phyloP scores from a whole-genome alignment of 2,329 filamentous ascomycete genomes.

The Pseudogymnoascus pannorum region DNA sequence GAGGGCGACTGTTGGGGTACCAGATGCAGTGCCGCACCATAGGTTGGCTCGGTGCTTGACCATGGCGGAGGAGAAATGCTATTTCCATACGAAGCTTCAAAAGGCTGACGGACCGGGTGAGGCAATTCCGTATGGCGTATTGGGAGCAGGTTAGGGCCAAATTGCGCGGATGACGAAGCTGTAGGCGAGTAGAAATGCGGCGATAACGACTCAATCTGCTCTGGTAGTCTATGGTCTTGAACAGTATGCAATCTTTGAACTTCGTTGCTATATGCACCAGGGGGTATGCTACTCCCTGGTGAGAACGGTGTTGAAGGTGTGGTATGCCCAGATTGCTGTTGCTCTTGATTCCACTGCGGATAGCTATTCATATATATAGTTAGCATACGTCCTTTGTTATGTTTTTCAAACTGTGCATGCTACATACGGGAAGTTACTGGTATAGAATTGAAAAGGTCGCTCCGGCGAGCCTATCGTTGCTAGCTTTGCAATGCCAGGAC shows the following conservation, averaged over 20 bases:
- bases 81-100: neutral
- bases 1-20: neutral
- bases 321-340: constrained; percentile 23
- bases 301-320: constrained; percentile 1
- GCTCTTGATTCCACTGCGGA: constrained; percentile 20
- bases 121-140: constrained; percentile 18
- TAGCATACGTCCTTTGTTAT: neutral
- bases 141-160: constrained; percentile 26
- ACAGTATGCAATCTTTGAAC: constrained; percentile 8
- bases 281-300: neutral
- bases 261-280: constrained; percentile 16
- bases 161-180: neutral
- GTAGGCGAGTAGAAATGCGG: neutral
- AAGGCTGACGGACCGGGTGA: neutral
- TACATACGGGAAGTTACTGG: constrained; percentile 24
- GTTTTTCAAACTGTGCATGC: neutral
- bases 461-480: constrained; percentile 24
- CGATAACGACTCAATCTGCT: neutral
- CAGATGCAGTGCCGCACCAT: neutral
- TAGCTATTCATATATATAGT: constrained; percentile 14
- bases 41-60: neutral
- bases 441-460: constrained; percentile 27
- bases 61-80: neutral
- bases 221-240: neutral
- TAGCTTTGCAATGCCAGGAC: constrained; percentile 19